Base-by-base conservation (phyloP, 495 filamentous ascomycete genomes). In the Tuber magnatum region DNA sequence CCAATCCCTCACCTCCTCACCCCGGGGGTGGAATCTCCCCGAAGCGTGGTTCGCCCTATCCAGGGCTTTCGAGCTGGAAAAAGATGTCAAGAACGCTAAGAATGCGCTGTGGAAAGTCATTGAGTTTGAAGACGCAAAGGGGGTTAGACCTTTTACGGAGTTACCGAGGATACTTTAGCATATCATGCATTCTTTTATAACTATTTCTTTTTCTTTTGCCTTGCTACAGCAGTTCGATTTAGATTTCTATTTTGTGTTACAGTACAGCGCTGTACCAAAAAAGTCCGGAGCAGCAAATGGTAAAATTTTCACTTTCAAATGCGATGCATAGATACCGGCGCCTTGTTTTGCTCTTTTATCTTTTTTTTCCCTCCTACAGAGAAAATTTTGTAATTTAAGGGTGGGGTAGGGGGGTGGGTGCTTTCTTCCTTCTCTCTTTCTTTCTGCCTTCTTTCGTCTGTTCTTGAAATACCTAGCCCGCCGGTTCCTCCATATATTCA, bases 11-110 rank as follows among this genome's bases (percentile, higher is more conserved):
- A 97, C 93, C 3, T 94, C 92, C 84, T 87, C 92, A 4, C 93
- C 94, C n/a, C 86, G 84, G 41, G 94, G 93, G 8, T 98, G 96
- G 96, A 93, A 97, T 83, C 88, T 90, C 80, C 89, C 90, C n/a
- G 95, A 97, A 82, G 95, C 94, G 32, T 99, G 95, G 95, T 93
- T 91, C 80, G 89, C 90, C 16, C 87, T 99, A 24, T 93, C 95
- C 1, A 85, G 92, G 76, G 93, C 90, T 69, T 92, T 97, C 78
- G 94, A 97, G 84, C 89, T 90, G 73, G 90, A 91, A 71, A 91
- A 91, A 10, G 92, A 97, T 85, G 82, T 88, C 10, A 92, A 94
- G 68, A 97, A 94, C 82, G 90, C 95, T 69, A 94, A 93, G 81
- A 86, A 87, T 70, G 90, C 88, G 74, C 85, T 93, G 6, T 93